These are phyloP conservation scores for Closterium sp. DNA, from an alignment of 139 green algal genomes.

Conservation along the genomic window DNA sequence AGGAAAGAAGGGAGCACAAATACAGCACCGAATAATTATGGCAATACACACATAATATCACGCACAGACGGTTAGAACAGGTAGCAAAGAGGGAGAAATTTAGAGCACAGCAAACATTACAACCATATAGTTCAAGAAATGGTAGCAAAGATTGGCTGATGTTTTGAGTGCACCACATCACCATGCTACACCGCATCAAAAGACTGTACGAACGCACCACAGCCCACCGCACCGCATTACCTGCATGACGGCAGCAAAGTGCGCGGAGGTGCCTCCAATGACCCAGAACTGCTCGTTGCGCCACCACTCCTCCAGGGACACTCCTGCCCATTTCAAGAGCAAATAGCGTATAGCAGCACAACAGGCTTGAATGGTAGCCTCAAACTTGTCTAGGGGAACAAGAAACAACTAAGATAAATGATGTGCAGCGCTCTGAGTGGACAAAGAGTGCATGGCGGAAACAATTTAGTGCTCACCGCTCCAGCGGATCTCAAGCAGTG, in stretches of 20 bases:
- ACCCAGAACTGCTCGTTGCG: constrained; percentile 51
- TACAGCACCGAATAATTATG: too few species aligned
- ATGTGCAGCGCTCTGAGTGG: too few species aligned
- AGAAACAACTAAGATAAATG: too few species aligned
- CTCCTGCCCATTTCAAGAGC: background rate
- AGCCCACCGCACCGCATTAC: background rate
- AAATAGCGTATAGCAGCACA: background rate
- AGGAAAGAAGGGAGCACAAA: too few species aligned
- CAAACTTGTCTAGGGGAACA: too few species aligned
- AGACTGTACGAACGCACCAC: background rate
- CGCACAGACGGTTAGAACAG: too few species aligned
- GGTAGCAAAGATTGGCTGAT: background rate
- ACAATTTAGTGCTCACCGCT: background rate
- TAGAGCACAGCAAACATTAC: too few species aligned
- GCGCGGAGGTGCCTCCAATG: constrained; percentile 29
- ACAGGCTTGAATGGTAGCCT: too few species aligned
- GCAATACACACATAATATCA: too few species aligned
- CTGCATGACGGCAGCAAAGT: constrained; percentile 36
- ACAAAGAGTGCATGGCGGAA: too few species aligned
- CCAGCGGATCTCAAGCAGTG: constrained; percentile 39
- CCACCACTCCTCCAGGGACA: constrained; percentile 42
- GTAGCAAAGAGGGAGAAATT: too few species aligned
- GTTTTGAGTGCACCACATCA: background rate
- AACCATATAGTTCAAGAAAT: background rate
- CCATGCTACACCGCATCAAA: background rate